Evolutionary conservation across 2,329 filamentous ascomycete genomes (phyloP).

Genomic region (Neonectria ditissima): DNA sequence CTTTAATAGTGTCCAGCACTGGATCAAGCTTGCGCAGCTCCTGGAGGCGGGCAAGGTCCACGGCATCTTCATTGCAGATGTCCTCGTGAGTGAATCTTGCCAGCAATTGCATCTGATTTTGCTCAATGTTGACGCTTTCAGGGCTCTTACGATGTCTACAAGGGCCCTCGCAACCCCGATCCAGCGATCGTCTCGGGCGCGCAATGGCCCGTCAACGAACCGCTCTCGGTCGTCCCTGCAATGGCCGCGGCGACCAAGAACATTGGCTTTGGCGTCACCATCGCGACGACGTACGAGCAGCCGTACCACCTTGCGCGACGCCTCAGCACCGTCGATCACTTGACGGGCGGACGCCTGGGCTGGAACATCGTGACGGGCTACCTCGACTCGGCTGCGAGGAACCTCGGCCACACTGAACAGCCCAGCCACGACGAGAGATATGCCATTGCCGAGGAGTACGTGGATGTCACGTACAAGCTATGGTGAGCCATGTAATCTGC

Average conservation of each 20-base stretch:
- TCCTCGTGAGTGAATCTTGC: conserved; percentile 47
- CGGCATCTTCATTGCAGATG: conserved; percentile 75
- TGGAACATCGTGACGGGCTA: conserved; percentile 74
- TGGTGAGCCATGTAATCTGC: conserved; percentile 56
- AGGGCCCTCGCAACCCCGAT: conserved; percentile 62
- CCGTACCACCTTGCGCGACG: conserved; percentile 75
- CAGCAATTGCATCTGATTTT: background rate
- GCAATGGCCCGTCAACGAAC: conserved; percentile 80
- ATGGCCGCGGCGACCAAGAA: conserved; percentile 76
- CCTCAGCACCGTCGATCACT: conserved; percentile 75
- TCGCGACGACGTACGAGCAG: conserved; percentile 76
- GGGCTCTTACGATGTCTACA: conserved; percentile 78
- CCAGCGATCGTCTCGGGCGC: conserved; percentile 72
- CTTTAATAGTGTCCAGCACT: conserved; percentile 71
- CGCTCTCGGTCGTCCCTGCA: conserved; percentile 68
- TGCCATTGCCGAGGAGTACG: conserved; percentile 69
- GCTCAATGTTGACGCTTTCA: conserved; percentile 8
- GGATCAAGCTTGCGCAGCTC: conserved; percentile 62
- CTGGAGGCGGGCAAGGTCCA: conserved; percentile 67
- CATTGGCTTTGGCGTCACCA: conserved; percentile 76
- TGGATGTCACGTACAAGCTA: conserved; percentile 70
- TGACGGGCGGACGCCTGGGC: conserved; percentile 68
- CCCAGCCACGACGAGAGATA: conserved; percentile 65
- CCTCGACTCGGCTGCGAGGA: conserved; percentile 73
- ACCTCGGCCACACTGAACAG: conserved; percentile 69